Evolutionary conservation across 176 grass and related monocot species (phyloP).

Genomic region (Triticum dicoccoides): DNA sequence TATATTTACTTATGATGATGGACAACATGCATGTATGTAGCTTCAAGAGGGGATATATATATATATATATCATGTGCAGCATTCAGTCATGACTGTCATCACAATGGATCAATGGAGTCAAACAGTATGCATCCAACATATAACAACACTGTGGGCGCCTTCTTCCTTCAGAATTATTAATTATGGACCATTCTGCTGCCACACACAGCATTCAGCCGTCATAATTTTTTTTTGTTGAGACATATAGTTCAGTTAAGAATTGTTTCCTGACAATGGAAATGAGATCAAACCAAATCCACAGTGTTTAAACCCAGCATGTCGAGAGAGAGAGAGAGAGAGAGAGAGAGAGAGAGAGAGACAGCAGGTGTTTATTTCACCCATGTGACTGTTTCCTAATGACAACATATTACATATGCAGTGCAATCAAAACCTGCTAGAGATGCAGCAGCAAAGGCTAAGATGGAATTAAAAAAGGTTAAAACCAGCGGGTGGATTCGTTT

Average conservation of each 20-base stretch:
- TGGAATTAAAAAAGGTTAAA: slow-evolving; percentile 27
- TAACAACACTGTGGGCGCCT: not conserved
- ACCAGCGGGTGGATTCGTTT: too few species aligned
- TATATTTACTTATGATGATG: too few species aligned
- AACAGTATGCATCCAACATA: not conserved
- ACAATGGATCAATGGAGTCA: not conserved
- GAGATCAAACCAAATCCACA: slow-evolving; percentile 90
- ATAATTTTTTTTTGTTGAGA: slow-evolving; percentile 41
- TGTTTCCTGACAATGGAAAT: slow-evolving; percentile 96
- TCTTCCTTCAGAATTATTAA: not conserved
- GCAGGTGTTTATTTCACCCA: slow-evolving; percentile 45
- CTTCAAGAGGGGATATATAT: too few species aligned
- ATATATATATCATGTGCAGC: not conserved
- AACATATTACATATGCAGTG: slow-evolving; percentile 46
- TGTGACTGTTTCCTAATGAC: slow-evolving; percentile 3
- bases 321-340: too few species aligned
- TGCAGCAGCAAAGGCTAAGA: slow-evolving; percentile 74
- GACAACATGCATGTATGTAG: too few species aligned
- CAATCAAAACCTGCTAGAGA: slow-evolving; percentile 81
- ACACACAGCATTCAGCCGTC: not conserved
- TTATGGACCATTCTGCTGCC: not conserved
- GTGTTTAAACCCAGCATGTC: slow-evolving; percentile 60
- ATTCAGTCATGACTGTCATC: not conserved
- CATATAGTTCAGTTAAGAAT: slow-evolving; percentile 92
- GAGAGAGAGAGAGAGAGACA: too few species aligned